A percentile compares a stretch with the other conserved stretches of the same genome.
These are phyloP conservation scores for Hypoxylon subgilvum DNA, from an alignment of 495 filamentous ascomycete species.

Conservation along the genomic window DNA sequence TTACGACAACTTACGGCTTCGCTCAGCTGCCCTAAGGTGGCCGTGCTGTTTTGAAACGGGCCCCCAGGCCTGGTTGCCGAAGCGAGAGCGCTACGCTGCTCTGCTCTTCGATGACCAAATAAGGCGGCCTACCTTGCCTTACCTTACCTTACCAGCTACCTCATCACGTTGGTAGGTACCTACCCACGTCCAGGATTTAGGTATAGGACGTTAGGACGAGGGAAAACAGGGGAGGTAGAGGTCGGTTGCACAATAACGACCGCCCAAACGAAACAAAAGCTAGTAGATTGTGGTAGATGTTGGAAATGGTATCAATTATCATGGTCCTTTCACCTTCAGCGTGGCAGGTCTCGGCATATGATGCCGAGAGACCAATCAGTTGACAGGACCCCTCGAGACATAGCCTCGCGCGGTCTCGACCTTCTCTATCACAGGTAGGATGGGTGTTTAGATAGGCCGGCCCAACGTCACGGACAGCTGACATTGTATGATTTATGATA, in stretches of 20 bases:
- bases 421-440: background rate
- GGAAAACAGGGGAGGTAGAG: background rate
- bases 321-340: constrained; percentile 5
- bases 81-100: constrained; percentile 29
- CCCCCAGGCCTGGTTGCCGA: constrained; percentile 22
- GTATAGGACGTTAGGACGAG: no score
- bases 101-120: constrained; percentile 24
- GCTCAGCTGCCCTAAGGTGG: constrained; percentile 23
- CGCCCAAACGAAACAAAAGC: constrained; percentile 33
- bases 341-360: constrained; percentile 12
- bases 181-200: no score
- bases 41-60: constrained; percentile 34
- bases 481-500: background rate
- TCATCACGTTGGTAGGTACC: background rate
- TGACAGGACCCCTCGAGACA: background rate
- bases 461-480: constrained; percentile 11
- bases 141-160: background rate
- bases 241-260: constrained; percentile 23
- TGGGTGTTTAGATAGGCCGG: background rate
- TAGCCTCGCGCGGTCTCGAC: background rate
- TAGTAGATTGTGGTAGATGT: constrained; percentile 12
- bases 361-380: constrained; percentile 17
- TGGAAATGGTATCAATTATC: background rate
- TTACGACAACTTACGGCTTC: constrained; percentile 9
- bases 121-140: constrained; percentile 3